Conservation (phyloP, 805 yeast species). For the Dipodascopsis uninucleata region DNA sequence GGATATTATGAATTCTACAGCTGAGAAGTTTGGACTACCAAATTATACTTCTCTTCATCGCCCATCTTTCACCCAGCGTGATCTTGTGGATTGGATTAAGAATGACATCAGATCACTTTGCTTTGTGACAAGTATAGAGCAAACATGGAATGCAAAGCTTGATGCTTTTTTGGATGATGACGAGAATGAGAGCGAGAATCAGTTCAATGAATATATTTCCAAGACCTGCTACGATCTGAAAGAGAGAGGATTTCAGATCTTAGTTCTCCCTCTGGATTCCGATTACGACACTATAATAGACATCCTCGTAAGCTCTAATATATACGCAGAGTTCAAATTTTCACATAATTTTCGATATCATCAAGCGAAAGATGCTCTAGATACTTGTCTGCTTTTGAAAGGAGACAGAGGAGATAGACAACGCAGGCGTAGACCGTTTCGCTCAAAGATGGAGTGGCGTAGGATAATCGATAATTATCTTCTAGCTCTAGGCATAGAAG, state of each 20-base stretch:
- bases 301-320: slow-evolving; percentile 53
- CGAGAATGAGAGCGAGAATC: too few relatives aligned
- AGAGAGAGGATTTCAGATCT: slow-evolving; percentile 45
- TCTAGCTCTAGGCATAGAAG: slow-evolving; percentile 62
- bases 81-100: slow-evolving; percentile 64
- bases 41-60: slow-evolving; percentile 38
- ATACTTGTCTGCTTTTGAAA: slow-evolving; percentile 38
- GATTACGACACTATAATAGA: slow-evolving; percentile 48
- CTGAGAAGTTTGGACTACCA: neutral
- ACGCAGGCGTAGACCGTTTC: neutral
- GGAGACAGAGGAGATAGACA: slow-evolving; percentile 36
- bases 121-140: slow-evolving; percentile 48
- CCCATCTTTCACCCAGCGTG: slow-evolving; percentile 60
- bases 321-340: slow-evolving; percentile 62
- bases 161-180: too few relatives aligned
- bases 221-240: too few relatives aligned
- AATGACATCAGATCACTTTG: slow-evolving; percentile 66
- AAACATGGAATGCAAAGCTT: slow-evolving; percentile 67
- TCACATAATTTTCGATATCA: slow-evolving; percentile 52
- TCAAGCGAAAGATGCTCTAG: slow-evolving; percentile 60
- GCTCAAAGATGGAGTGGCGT: slow-evolving; percentile 60
- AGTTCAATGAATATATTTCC: too few relatives aligned
- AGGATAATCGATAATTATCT: slow-evolving; percentile 68
- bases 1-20: neutral
- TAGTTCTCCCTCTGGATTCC: slow-evolving; percentile 51